Evolutionary conservation across 2,329 filamentous ascomycete genomes (phyloP), one percentile per base, ranked within the genome.

Genomic region (Colletotrichum orchidophilum): DNA sequence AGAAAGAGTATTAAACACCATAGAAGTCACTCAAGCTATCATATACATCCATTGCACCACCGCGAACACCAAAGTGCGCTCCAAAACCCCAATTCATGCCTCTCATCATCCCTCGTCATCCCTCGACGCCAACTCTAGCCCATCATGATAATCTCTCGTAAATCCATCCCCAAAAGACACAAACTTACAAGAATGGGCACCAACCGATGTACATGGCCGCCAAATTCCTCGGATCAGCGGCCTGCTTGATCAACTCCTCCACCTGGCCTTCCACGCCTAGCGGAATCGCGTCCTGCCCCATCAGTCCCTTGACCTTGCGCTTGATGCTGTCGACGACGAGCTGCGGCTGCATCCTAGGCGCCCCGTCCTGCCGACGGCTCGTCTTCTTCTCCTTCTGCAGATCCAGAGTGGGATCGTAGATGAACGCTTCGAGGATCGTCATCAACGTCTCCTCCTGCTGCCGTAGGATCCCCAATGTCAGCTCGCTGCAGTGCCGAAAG

Each of bases 151-250:
- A 5, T 42, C 2, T 18, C 31, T 26, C 31, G 39, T 15, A 33
- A n/a, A 7, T 21, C 9, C 3, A 42, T 42, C 46, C 12, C 49
- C 53, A 2, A n/a, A n/a, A 59, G 33, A 27, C 21, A n/a, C 24
- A 39, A n/a, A 9, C 57, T 73, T 79, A 90, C 76, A 90, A 79
- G 75, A 90, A 90, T 26, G 88, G 86, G 77, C 88, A 89, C 96
- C 96, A 98, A 24, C 96, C 96, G 82, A 98, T 97, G 82, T 98
- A 99, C 97, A 99, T 99, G 49, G 91, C 90, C 21, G 94, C 90
- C 81, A 99, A 81, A 80, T 96, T 97, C 78, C 84, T 88, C 67
- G 92, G 90, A 80, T 95, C 91, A 26, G 92, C 93, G 39, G 97
- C 96, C 83, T 96, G 92, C 79, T 92, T 90, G 75, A 99, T 96